Evolutionary conservation across 179 eudicot genomes (phyloP).

Genomic region (Actinidia arguta): DNA sequence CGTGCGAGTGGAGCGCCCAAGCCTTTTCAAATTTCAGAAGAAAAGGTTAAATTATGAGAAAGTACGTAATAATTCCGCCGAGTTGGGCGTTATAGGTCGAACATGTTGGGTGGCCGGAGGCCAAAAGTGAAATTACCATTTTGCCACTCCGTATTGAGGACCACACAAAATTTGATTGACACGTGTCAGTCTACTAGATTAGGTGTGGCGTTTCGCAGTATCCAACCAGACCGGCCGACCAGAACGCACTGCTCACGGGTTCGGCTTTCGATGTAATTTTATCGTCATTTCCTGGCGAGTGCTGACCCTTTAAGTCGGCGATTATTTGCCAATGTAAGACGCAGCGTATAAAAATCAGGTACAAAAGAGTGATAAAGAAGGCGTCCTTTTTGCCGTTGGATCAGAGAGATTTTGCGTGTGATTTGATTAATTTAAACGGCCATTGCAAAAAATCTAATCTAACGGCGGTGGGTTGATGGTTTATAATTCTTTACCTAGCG

Average conservation of each 20-base stretch:
- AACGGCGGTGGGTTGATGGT: too few species aligned
- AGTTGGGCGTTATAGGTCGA: conserved; percentile 20
- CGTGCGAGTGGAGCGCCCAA: background rate
- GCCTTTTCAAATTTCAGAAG: background rate
- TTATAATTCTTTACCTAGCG: too few species aligned
- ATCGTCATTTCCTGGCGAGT: too few species aligned
- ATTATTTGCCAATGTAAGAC: too few species aligned
- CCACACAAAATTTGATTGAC: background rate
- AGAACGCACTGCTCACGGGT: too few species aligned
- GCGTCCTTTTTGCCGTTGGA: too few species aligned
- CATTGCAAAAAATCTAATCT: too few species aligned
- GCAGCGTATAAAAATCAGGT: too few species aligned
- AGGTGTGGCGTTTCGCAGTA: background rate
- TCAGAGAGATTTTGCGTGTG: too few species aligned
- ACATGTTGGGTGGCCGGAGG: conserved; percentile 44
- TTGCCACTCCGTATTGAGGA: conserved; percentile 2
- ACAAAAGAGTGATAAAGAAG: too few species aligned
- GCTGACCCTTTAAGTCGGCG: too few species aligned
- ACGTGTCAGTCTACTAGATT: conserved; percentile 5
- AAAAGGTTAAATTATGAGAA: background rate
- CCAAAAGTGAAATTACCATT: conserved; percentile 1
- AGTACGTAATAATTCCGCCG: background rate
- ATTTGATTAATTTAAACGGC: too few species aligned
- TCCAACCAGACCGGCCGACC: background rate
- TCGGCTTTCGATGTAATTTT: background rate